Evolutionary conservation across 768 basidiomycete species (phyloP).

Genomic region (Phaeotremella skinneri): DNA sequence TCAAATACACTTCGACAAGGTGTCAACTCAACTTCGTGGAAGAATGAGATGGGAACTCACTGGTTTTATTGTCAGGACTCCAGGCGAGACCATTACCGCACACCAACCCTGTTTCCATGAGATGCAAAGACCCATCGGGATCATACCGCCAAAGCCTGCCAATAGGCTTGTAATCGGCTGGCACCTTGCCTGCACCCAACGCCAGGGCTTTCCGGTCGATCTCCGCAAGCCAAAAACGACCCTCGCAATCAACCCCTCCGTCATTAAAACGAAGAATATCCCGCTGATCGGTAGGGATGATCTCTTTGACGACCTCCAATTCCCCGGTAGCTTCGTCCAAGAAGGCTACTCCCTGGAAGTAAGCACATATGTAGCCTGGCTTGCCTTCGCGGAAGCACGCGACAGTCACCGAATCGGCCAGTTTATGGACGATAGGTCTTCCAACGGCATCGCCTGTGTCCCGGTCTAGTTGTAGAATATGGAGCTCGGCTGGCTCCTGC

Average conservation of each 20-base stretch:
- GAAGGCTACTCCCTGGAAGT: slow-evolving; percentile 24
- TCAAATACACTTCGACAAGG: slow-evolving; percentile 21
- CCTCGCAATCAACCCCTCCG: slow-evolving; percentile 22
- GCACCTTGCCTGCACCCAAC: slow-evolving; percentile 16
- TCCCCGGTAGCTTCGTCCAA: slow-evolving; percentile 19
- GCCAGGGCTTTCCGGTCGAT: slow-evolving; percentile 24
- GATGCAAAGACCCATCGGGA: slow-evolving; percentile 22
- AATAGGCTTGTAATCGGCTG: slow-evolving; percentile 17
- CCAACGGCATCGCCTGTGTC: slow-evolving; percentile 9
- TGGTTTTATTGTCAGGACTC: slow-evolving; percentile 27
- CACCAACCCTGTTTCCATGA: slow-evolving; percentile 26
- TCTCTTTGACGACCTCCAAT: slow-evolving; percentile 26
- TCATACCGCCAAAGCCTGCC: slow-evolving; percentile 24
- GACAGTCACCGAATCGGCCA: slow-evolving; percentile 26
- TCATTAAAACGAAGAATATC: slow-evolving; percentile 24
- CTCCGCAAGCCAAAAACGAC: slow-evolving; percentile 29
- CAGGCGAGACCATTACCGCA: slow-evolving; percentile 29
- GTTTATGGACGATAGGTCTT: slow-evolving; percentile 11
- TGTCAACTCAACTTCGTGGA: not conserved
- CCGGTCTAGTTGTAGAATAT: slow-evolving; percentile 19
- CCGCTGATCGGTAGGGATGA: slow-evolving; percentile 22
- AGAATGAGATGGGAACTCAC: slow-evolving; percentile 7
- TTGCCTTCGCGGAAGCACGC: slow-evolving; percentile 24
- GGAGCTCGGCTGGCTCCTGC: slow-evolving; percentile 25
- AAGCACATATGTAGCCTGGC: slow-evolving; percentile 25